Evolutionary conservation across 2,329 filamentous ascomycete genomes (phyloP).

Genomic region (Albophoma yamanashiensis): DNA sequence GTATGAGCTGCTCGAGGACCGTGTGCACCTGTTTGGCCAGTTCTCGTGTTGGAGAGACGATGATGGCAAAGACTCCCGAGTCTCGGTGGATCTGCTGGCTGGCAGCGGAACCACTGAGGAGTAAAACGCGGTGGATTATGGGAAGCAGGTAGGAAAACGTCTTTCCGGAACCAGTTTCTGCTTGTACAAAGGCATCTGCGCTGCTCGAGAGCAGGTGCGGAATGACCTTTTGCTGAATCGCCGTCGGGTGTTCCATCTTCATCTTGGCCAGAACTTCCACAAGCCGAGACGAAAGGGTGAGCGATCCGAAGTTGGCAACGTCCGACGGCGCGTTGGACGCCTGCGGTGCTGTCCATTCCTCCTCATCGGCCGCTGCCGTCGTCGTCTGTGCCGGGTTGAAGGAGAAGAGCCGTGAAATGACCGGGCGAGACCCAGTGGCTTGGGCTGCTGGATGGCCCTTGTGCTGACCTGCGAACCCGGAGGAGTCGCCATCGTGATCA

Average conservation of each 20-base stretch:
- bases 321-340: constrained; percentile 85
- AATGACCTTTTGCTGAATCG: constrained; percentile 86
- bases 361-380: constrained; percentile 38
- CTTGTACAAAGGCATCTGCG: constrained; percentile 89
- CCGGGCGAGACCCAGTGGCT: constrained; percentile 31
- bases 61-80: constrained; percentile 84
- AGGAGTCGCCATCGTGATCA: constrained; percentile 5
- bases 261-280: constrained; percentile 82
- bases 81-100: constrained; percentile 60
- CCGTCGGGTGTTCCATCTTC: constrained; percentile 80
- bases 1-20: constrained; percentile 74
- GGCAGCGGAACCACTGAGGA: constrained; percentile 51
- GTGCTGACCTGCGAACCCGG: constrained; percentile 7
- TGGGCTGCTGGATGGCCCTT: constrained; percentile 11
- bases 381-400: constrained; percentile 72
- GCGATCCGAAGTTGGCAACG: constrained; percentile 75
- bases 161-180: constrained; percentile 95
- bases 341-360: constrained; percentile 46
- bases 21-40: constrained; percentile 86
- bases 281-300: constrained; percentile 72
- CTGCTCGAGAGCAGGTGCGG: constrained; percentile 70
- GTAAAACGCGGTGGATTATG: constrained; percentile 78
- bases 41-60: constrained; percentile 90
- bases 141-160: constrained; percentile 92
- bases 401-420: constrained; percentile 87